Conservation (phyloP, 2,329 filamentous ascomycete species). For the Penicillium thymicola region DNA sequence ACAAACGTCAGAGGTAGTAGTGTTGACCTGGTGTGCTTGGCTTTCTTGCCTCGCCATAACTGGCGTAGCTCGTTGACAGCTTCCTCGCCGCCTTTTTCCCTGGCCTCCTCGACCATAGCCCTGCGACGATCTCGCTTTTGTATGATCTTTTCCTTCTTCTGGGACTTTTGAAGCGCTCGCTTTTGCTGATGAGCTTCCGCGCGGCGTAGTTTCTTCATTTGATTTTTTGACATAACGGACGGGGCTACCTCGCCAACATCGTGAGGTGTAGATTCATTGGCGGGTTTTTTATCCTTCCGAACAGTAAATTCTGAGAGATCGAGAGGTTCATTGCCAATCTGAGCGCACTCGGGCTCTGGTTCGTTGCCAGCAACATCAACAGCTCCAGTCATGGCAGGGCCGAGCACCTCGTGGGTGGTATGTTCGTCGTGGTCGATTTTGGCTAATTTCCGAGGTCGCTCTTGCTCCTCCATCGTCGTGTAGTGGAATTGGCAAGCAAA, state of each 20-base stretch:
- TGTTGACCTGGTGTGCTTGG: conserved; percentile 38
- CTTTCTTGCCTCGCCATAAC: conserved; percentile 22
- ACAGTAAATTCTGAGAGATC: conserved; percentile 2
- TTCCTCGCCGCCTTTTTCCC: conserved; percentile 24
- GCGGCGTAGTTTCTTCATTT: conserved; percentile 73
- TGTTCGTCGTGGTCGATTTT: conserved; percentile 47
- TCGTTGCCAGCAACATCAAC: conserved; percentile 16
- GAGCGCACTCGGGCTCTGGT: conserved; percentile 4
- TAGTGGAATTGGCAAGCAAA: background rate
- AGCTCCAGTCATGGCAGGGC: conserved; percentile 32
- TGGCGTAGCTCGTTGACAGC: conserved; percentile 28
- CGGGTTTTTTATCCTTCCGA: background rate
- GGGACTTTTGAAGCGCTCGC: conserved; percentile 57
- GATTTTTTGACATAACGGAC: conserved; percentile 71
- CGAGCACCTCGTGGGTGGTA: conserved; percentile 20
- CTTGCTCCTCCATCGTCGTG: conserved; percentile 51
- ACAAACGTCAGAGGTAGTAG: conserved; percentile 76
- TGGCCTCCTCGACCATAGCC: conserved; percentile 35
- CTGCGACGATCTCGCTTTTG: conserved; percentile 53
- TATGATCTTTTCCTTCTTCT: conserved; percentile 55
- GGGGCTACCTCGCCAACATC: conserved; percentile 10
- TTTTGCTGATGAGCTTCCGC: conserved; percentile 73
- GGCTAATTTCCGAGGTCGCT: conserved; percentile 54
- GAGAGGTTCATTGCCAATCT: conserved; percentile 12
- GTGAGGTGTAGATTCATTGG: background rate